Conservation (phyloP, 2,329 filamentous ascomycete species). For the Pestalotiopsis sp. region DNA sequence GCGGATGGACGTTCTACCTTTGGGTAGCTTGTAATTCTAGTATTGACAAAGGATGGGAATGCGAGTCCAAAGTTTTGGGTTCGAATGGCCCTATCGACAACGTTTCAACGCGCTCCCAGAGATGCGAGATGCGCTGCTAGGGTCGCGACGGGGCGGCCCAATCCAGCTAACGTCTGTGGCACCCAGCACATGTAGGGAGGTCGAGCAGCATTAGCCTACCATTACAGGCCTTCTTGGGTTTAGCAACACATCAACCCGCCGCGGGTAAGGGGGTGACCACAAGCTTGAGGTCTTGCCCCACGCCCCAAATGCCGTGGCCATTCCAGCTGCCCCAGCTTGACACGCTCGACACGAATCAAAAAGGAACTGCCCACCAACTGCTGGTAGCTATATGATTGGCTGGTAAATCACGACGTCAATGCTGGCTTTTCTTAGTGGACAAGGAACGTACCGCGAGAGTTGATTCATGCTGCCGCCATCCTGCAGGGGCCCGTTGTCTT, state of each 20-base stretch:
- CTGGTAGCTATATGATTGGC: neutral
- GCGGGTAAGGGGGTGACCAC: neutral
- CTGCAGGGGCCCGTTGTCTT: neutral
- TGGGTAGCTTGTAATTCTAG: neutral
- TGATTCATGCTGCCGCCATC: neutral
- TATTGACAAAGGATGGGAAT: neutral
- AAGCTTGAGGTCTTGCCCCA: neutral
- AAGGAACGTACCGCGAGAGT: neutral
- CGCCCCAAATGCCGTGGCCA: neutral
- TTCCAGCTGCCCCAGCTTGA: neutral
- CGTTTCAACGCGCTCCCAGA: neutral
- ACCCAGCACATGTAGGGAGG: neutral
- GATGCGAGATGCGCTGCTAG: neutral
- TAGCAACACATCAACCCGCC: neutral
- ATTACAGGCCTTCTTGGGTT: neutral
- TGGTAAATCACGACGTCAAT: neutral
- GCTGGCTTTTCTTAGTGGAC: neutral
- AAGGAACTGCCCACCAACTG: neutral
- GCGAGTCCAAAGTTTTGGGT: constrained; percentile 1
- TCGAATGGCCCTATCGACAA: neutral
- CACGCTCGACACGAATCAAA: neutral
- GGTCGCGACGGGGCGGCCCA: neutral
- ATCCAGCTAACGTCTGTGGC: neutral
- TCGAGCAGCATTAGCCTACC: neutral
- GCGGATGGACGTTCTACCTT: neutral